A percentile compares a stretch with the other conserved stretches of the same genome.
Conservation (phyloP, 805 yeast species). For the Candida dendrica region DNA sequence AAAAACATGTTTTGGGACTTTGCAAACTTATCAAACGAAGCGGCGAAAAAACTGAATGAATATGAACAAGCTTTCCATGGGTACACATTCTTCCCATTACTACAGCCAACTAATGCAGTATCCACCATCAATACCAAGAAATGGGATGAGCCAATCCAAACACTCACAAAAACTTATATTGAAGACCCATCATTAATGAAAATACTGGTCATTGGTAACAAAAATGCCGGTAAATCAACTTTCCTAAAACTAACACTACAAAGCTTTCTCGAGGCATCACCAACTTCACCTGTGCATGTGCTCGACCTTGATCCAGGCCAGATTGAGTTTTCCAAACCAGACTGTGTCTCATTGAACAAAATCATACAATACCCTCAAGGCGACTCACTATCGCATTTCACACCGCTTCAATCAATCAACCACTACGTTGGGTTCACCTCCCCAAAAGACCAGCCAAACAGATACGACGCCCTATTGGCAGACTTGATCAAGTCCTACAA, state of each 20-base stretch:
- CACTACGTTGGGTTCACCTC: slow-evolving; percentile 57
- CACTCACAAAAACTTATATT: slow-evolving; percentile 29
- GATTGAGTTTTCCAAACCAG: slow-evolving; percentile 70
- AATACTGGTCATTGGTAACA: slow-evolving; percentile 36
- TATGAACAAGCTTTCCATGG: slow-evolving; percentile 20
- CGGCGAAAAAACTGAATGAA: slow-evolving; percentile 6
- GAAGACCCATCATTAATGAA: slow-evolving; percentile 14
- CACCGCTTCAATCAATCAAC: slow-evolving; percentile 4
- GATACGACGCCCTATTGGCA: slow-evolving; percentile 39
- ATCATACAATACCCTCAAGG: slow-evolving; percentile 29
- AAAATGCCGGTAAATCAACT: slow-evolving; percentile 81
- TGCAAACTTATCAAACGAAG: slow-evolving; percentile 10
- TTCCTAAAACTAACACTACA: slow-evolving; percentile 50
- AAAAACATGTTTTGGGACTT: slow-evolving; percentile 31
- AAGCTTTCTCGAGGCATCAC: slow-evolving; percentile 25
- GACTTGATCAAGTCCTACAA: slow-evolving; percentile 31
- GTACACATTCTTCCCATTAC: slow-evolving; percentile 33
- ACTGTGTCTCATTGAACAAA: slow-evolving; percentile 50
- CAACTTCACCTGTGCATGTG: slow-evolving; percentile 32
- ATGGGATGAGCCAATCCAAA: slow-evolving; percentile 34
- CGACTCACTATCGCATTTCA: slow-evolving; percentile 14
- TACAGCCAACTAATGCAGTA: slow-evolving; percentile 21
- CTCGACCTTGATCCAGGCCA: slow-evolving; percentile 89
- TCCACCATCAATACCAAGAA: slow-evolving; percentile 13
- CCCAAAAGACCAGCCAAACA: slow-evolving; percentile 59